Base-by-base conservation (phyloP, 1,284 basidiomycete species). In the Fomitopsis palustris region DNA sequence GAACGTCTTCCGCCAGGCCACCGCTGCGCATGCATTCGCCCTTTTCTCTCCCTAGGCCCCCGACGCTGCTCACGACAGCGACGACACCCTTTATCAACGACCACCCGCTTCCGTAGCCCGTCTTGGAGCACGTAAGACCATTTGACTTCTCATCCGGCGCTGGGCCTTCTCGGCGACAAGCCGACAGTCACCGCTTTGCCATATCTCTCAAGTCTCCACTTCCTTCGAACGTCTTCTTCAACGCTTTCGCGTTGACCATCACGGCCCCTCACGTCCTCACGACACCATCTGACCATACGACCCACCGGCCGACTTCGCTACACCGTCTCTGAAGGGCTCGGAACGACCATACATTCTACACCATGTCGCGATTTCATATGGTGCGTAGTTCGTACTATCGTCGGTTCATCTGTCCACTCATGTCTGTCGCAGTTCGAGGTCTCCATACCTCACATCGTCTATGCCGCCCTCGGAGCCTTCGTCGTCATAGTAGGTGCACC, bases 381-480 rank as follows among this genome's bases (percentile, higher is more conserved):
- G 68, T 69, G 47, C 31, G 68, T 59, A 19, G 42, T n/a, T 17
- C 35, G 8, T 23, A 27, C 52, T 41, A 25, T 9, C 23, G n/a
- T 7, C 21, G 35, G 25, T 38, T 16, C 47, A n/a, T 29, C 23
- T 3, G 3, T 35, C 2, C 14, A 45, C 16, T 37, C n/a, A 43
- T 53, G 55, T 23, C 27, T 9, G 3, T 31, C 14, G 4, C 61
- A 93, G 90, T 85, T 92, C 68, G 82, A 87, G 66, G 79, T 86
- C 17, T 82, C 85, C 8, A 83, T 81, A 58, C 84, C 88, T 39
- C 90, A 92, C 73, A 79, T 93, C 64, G 82, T 85, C 55, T 96
- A 96, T 79, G 86, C 93, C 63, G 85, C 89, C 67, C 77, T 96
- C 16, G 93, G 93, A 29, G 92, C 87, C 54, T 95, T 95, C 72